These are phyloP conservation scores for Aspergillus conjunctus DNA, from an alignment of 495 filamentous ascomycete genomes.

Conservation along the genomic window DNA sequence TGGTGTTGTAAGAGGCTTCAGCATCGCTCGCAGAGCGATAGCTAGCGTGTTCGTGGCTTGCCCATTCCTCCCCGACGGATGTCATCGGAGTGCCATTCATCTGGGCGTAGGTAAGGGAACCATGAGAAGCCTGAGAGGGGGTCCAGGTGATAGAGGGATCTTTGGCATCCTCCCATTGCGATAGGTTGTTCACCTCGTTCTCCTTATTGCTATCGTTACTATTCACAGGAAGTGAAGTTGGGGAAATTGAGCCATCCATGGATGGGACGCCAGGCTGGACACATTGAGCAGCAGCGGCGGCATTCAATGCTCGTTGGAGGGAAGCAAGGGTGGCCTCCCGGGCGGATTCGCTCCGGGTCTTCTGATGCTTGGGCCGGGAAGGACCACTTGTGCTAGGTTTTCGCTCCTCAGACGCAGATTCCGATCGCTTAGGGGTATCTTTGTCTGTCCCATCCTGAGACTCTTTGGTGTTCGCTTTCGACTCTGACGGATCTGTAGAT, in stretches of 20 bases:
- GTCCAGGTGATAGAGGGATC: constrained; percentile 34
- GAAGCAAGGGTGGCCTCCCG: constrained; percentile 50
- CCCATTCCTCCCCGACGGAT: constrained; percentile 35
- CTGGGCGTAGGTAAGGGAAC: constrained; percentile 31
- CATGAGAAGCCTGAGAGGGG: constrained; percentile 34
- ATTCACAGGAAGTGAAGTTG: constrained; percentile 35
- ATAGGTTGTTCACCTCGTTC: background rate
- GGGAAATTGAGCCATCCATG: constrained; percentile 33
- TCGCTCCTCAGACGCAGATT: constrained; percentile 25
- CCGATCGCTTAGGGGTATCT: constrained; percentile 37
- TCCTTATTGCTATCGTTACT: constrained; percentile 9
- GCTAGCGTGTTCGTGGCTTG: constrained; percentile 26
- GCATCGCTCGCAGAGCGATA: constrained; percentile 32
- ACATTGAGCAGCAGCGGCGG: constrained; percentile 46
- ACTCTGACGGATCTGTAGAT: constrained; percentile 31
- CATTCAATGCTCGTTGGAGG: constrained; percentile 48
- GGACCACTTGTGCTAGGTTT: constrained; percentile 29
- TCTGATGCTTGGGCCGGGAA: constrained; percentile 39
- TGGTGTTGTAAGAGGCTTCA: constrained; percentile 33
- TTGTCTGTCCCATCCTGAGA: constrained; percentile 33
- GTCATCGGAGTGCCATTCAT: constrained; percentile 17
- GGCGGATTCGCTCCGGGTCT: constrained; percentile 46
- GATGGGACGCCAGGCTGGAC: constrained; percentile 20
- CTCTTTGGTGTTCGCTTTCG: constrained; percentile 27
- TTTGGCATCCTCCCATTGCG: background rate